Conservation (phyloP, 2,329 filamentous ascomycete species). For the Magnaporthiopsis rhizophila region DNA sequence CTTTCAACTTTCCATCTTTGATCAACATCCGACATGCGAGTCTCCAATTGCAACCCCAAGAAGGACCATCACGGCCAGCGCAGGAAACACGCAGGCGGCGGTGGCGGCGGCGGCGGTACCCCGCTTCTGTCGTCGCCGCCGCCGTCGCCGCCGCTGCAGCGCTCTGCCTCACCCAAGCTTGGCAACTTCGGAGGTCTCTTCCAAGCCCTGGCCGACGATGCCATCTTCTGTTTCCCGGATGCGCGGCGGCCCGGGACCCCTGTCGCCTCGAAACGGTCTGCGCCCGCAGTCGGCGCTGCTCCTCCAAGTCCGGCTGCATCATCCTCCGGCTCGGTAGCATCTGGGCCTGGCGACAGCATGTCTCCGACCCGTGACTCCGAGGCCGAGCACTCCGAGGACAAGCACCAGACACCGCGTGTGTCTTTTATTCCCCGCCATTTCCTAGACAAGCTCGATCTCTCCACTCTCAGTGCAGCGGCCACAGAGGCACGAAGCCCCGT, state of each 20-base stretch:
- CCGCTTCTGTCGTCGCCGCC: background rate
- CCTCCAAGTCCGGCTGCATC: background rate
- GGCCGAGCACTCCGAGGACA: too few relatives aligned
- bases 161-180: conserved; percentile 10
- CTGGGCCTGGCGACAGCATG: background rate
- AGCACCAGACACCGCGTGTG: background rate
- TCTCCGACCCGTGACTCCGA: background rate
- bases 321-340: background rate
- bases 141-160: background rate
- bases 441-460: conserved; percentile 4
- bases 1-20: background rate
- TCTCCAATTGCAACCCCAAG: background rate
- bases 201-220: background rate
- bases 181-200: conserved; percentile 11
- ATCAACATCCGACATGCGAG: background rate
- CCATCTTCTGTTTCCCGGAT: too few relatives aligned
- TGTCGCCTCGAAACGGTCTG: background rate
- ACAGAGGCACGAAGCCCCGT: background rate
- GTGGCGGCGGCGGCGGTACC: too few relatives aligned
- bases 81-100: background rate
- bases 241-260: background rate
- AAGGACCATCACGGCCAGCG: background rate
- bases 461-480: background rate
- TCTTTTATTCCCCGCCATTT: conserved; percentile 6
- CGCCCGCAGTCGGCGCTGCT: background rate